phyloP scores from a whole-genome alignment of 331 rosid genomes.

The Pyrus hybrid region DNA sequence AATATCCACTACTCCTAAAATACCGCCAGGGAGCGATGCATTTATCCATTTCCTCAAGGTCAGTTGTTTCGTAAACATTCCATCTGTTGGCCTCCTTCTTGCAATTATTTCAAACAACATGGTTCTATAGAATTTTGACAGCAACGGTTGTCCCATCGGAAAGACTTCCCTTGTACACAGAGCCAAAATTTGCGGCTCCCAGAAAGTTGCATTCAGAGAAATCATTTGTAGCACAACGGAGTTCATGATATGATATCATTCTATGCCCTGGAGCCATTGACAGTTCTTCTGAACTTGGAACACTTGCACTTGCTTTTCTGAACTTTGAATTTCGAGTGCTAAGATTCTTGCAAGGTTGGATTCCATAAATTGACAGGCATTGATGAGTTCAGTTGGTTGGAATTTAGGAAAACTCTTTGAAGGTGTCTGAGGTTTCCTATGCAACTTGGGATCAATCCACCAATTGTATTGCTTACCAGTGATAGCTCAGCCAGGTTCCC shows the following conservation, averaged over 20 bases:
- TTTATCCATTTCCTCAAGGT: no score
- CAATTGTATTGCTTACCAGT: neutral
- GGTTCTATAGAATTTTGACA: neutral
- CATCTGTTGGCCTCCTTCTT: no score
- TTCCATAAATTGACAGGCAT: neutral
- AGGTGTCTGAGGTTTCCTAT: neutral
- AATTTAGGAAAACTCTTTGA: neutral
- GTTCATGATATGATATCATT: neutral
- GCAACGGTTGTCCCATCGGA: neutral
- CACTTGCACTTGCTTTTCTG: neutral
- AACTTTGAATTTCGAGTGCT: neutral
- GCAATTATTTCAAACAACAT: no score
- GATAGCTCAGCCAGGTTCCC: neutral
- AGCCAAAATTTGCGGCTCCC: slow-evolving; percentile 5
- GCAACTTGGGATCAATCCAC: neutral
- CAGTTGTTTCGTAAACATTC: no score
- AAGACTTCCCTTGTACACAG: slow-evolving; percentile 3
- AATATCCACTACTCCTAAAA: no score
- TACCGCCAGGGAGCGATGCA: no score
- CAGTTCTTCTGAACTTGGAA: neutral
- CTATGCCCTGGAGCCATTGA: neutral
- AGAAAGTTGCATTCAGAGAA: slow-evolving; percentile 4
- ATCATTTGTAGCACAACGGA: neutral
- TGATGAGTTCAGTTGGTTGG: neutral
- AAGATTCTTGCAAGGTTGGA: neutral